Base-by-base conservation (phyloP, 2,329 filamentous ascomycete species). In the Basipetospora chlamydospora region DNA sequence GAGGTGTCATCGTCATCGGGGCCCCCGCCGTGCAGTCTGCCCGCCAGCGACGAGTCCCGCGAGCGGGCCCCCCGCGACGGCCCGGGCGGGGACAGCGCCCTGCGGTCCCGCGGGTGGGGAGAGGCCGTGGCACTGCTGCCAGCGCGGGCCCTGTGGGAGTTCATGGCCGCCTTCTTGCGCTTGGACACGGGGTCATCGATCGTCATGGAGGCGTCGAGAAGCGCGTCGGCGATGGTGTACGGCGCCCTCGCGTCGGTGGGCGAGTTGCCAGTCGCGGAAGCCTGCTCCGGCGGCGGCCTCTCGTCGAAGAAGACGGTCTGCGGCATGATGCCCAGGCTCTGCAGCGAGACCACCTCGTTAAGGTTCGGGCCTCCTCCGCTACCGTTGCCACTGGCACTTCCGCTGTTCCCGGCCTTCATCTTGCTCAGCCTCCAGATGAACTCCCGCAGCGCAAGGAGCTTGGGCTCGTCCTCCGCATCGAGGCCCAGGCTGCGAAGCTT, bases 241-340 rank as follows among this genome's bases (percentile, higher is more conserved):
- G 74, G 70, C 6, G 48, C 43, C 40, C 52, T 63, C 39, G 56
- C 43, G 12, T 59, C 56, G n/a, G n/a, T n/a, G n/a, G n/a, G n/a
- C n/a, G n/a, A n/a, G n/a, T n/a, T n/a, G n/a, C n/a, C n/a, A n/a
- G n/a, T n/a, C n/a, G n/a, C n/a, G n/a, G n/a, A n/a, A n/a, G n/a
- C n/a, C n/a, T n/a, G n/a, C 28, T 50, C 45, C 42, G 59, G 47
- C 18, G 49, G 41, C 7, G 73, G 67, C 26, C 74, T 72, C 38
- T 87, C 85, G 45, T 95, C 86, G 49, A 96, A 96, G 50, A 96
- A 80, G 2, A 98, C 79, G 0, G 84, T 96, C 50, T 94, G 84
- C 3, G 83, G 80, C 2, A 77, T 81, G 22, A 95, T 75, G 10
- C 77, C 76, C 35, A 93, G 61, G 28, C 76, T 77, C 43, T 81